Evolutionary conservation across 495 filamentous ascomycete species (phyloP).

Genomic region (Cetradonia linearis): DNA sequence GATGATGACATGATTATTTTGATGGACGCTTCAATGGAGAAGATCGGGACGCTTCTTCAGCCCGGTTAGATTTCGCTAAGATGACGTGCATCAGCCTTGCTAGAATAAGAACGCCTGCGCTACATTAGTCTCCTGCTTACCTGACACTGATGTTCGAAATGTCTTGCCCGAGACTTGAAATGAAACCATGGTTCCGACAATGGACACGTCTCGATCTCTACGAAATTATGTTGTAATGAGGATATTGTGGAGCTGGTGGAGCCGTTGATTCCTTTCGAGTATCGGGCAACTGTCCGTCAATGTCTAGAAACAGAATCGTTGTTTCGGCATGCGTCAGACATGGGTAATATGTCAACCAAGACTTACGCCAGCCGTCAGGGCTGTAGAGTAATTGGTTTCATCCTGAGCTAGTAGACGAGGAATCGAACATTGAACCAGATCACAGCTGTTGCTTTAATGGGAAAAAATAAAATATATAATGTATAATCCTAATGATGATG

Average conservation of each 20-base stretch:
- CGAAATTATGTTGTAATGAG: not conserved
- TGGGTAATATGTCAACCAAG: too few relatives aligned
- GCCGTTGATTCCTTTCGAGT: not conserved
- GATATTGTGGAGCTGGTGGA: too few relatives aligned
- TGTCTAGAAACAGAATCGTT: not conserved
- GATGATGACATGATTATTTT: slow-evolving; percentile 9
- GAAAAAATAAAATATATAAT: not conserved
- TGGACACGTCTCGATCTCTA: not conserved
- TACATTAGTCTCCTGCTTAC: not conserved
- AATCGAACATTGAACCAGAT: not conserved
- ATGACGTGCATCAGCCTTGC: slow-evolving; percentile 3
- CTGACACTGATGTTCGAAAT: not conserved
- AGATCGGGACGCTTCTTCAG: not conserved
- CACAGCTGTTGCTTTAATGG: not conserved
- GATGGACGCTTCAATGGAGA: slow-evolving; percentile 1
- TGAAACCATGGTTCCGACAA: not conserved
- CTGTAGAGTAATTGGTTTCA: not conserved
- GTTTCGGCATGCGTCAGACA: not conserved
- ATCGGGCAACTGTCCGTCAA: not conserved
- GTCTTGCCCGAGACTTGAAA: not conserved
- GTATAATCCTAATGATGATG: not conserved
- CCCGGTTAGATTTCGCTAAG: slow-evolving; percentile 3
- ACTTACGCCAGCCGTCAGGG: not conserved
- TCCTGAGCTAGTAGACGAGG: not conserved
- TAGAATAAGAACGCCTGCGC: too few relatives aligned